phyloP scores from a whole-genome alignment of 2,329 filamentous ascomycete species.

The Aspergillus brunneoviolaceus region DNA sequence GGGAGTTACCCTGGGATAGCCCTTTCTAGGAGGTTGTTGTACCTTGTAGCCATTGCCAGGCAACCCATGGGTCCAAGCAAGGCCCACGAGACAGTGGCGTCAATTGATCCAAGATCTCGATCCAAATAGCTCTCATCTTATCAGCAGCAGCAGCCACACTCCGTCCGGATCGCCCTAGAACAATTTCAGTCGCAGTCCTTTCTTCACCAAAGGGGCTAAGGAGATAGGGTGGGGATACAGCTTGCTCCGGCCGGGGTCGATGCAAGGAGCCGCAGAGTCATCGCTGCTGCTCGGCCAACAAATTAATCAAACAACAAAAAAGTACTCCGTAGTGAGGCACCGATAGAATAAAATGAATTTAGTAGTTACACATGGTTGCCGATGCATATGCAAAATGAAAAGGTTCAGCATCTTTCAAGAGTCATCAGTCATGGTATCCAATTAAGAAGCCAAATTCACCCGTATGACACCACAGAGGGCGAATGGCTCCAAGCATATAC shows the following conservation, averaged over 20 bases:
- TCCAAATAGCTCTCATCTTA: background rate
- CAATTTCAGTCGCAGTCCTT: background rate
- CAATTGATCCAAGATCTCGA: conserved; percentile 6
- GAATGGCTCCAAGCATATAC: background rate
- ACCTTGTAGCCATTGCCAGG: conserved; percentile 1
- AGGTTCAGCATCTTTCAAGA: conserved; percentile 6
- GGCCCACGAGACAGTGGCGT: conserved; percentile 4
- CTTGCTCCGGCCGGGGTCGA: conserved; percentile 4
- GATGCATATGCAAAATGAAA: conserved; percentile 3
- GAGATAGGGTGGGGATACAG: conserved; percentile 10
- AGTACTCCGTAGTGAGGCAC: background rate
- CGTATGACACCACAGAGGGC: background rate
- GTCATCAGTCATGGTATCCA: conserved; percentile 17
- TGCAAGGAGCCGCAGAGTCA: conserved; percentile 12
- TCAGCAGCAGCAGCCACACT: background rate
- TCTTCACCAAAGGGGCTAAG: background rate
- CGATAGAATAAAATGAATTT: background rate
- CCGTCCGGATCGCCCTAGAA: background rate
- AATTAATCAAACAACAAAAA: background rate
- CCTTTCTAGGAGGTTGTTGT: conserved; percentile 7
- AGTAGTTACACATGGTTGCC: conserved; percentile 11
- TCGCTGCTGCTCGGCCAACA: background rate
- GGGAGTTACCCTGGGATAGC: background rate
- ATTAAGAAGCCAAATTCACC: background rate
- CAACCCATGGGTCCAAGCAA: conserved; percentile 8